phyloP scores from a whole-genome alignment of 192 early-diverging fungal species.

The Coemansia sp. region DNA sequence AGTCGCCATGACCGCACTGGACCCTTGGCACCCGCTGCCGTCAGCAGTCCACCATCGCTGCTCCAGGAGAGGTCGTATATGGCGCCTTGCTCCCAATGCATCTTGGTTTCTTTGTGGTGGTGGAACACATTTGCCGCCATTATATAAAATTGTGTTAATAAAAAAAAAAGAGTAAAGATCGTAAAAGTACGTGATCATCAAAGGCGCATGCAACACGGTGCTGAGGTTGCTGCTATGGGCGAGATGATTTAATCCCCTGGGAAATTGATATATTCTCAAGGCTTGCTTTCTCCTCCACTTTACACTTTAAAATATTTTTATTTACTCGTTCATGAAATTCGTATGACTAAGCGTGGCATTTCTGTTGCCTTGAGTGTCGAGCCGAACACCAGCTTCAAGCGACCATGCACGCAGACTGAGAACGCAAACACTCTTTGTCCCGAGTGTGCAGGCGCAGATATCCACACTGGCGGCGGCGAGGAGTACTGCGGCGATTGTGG shows the following conservation, averaged over 20 bases:
- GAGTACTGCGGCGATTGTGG: constrained; percentile 41
- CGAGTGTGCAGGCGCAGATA: not conserved
- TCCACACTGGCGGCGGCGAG: constrained; percentile 11
- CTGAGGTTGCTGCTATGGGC: too few species aligned
- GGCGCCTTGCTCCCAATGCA: constrained; percentile 47
- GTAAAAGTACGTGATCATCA: too few species aligned
- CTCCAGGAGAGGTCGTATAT: constrained; percentile 49
- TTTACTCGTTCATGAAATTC: not conserved
- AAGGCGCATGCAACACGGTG: too few species aligned
- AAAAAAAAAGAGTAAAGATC: not conserved
- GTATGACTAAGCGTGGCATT: constrained; percentile 1
- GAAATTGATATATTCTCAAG: too few species aligned
- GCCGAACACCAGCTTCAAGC: not conserved
- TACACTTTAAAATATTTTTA: not conserved
- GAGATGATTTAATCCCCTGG: too few species aligned
- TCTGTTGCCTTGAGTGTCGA: constrained; percentile 4
- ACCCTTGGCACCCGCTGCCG: constrained; percentile 35
- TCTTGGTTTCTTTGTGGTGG: constrained; percentile 32
- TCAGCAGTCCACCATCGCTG: constrained; percentile 46
- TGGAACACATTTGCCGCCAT: constrained; percentile 9
- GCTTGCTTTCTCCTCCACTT: not conserved
- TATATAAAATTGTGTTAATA: not conserved
- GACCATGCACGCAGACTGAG: not conserved
- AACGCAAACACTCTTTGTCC: not conserved
- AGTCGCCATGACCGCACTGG: constrained; percentile 40